These are phyloP conservation scores for Cercophora scortea DNA, from an alignment of 495 filamentous ascomycete genomes.

Conservation along the genomic window DNA sequence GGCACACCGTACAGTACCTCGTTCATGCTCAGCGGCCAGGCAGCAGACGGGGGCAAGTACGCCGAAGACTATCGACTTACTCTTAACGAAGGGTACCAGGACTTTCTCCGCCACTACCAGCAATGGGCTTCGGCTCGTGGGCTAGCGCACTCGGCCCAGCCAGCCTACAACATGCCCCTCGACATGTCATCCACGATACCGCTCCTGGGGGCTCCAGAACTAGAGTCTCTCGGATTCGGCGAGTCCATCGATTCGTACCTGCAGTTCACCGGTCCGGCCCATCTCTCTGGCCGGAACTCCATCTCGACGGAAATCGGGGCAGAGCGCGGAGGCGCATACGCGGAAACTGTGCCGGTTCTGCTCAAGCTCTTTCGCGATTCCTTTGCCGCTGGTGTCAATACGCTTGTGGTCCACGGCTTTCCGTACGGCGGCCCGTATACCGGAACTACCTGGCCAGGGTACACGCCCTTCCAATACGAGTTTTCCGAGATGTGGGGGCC, in stretches of 20 bases:
- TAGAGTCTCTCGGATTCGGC: slow-evolving; percentile 36
- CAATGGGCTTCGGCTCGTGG: slow-evolving; percentile 29
- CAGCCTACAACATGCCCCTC: slow-evolving; percentile 41
- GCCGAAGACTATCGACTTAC: slow-evolving; percentile 18
- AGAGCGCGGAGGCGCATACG: slow-evolving; percentile 18
- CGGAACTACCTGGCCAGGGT: slow-evolving; percentile 41
- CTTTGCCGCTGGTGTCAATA: slow-evolving; percentile 35
- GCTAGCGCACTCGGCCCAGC: slow-evolving; percentile 36
- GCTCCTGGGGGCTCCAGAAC: slow-evolving; percentile 37
- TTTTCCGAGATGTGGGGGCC: slow-evolving; percentile 37
- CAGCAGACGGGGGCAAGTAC: slow-evolving; percentile 13
- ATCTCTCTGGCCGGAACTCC: slow-evolving; percentile 26
- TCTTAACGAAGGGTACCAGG: slow-evolving; percentile 15
- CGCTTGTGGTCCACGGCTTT: slow-evolving; percentile 39
- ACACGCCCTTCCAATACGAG: slow-evolving; percentile 35
- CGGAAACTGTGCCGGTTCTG: slow-evolving; percentile 18
- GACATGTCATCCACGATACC: slow-evolving; percentile 34
- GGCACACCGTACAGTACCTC: slow-evolving; percentile 10
- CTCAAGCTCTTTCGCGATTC: slow-evolving; percentile 24
- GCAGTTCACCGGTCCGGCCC: slow-evolving; percentile 39
- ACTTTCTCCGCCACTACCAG: slow-evolving; percentile 23
- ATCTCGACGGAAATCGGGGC: slow-evolving; percentile 39
- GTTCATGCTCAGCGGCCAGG: slow-evolving; percentile 11
- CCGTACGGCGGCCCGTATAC: slow-evolving; percentile 28
- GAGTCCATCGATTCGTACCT: slow-evolving; percentile 36